These are phyloP conservation scores for Laetiporus sulphureus DNA, from an alignment of 1,284 basidiomycete species.

Conservation along the genomic window DNA sequence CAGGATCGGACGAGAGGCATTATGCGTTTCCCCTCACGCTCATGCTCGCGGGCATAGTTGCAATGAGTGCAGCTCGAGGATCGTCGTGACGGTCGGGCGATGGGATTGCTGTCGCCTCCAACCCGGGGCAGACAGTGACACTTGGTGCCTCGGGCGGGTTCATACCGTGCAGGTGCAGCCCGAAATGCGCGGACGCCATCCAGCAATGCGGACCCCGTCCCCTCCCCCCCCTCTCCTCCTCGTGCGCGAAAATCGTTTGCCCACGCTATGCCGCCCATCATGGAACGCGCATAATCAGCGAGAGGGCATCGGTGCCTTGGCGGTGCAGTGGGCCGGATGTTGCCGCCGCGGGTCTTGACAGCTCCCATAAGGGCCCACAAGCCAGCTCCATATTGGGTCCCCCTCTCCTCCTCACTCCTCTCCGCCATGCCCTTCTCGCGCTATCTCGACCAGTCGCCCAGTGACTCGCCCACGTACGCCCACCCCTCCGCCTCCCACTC, in stretches of 20 bases:
- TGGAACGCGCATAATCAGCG: background rate
- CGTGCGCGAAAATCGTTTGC: background rate
- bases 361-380: conserved; percentile 7
- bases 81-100: background rate
- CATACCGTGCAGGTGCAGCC: too few species aligned
- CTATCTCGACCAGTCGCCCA: conserved; percentile 8
- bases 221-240: background rate
- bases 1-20: background rate
- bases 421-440: conserved; percentile 7
- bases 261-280: background rate
- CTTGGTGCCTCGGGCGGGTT: too few species aligned
- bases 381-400: background rate
- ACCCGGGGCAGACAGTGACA: background rate
- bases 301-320: background rate
- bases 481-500: background rate
- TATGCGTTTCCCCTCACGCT: background rate
- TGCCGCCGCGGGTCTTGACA: conserved; percentile 4
- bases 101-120: background rate
- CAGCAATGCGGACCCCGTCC: background rate
- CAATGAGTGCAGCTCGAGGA: background rate
- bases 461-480: too few species aligned
- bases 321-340: background rate
- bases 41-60: background rate
- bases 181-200: background rate
- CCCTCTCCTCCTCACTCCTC: background rate